These are phyloP conservation scores for Buddleja alternifolia DNA, from an alignment of 257 asterid genomes.

Conservation along the genomic window DNA sequence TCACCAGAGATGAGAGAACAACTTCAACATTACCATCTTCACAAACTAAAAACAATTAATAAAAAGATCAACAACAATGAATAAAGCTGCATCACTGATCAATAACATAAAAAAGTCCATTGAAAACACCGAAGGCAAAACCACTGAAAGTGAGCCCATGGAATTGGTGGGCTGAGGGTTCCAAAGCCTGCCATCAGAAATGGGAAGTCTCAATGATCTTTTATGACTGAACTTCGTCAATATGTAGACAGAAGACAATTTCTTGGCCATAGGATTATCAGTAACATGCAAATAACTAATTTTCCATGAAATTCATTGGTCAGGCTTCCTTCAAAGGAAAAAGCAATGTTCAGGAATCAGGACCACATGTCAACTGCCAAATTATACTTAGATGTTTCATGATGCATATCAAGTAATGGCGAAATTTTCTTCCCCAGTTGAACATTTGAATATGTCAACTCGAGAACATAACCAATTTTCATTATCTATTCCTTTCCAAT, in stretches of 20 bases:
- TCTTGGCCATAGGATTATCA: slow-evolving; percentile 4
- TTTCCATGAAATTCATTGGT: neutral
- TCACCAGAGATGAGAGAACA: neutral
- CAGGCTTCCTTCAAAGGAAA: neutral
- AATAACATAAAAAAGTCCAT: neutral
- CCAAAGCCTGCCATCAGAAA: neutral
- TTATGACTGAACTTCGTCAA: neutral
- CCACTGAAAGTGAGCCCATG: neutral
- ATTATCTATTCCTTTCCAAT: neutral
- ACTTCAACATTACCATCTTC: slow-evolving; percentile 12
- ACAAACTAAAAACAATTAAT: neutral
- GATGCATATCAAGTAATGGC: neutral
- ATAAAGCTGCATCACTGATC: neutral
- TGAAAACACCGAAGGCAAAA: neutral
- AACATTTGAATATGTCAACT: neutral
- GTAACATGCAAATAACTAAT: neutral
- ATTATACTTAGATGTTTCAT: neutral
- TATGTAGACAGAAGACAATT: neutral
- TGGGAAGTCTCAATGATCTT: neutral
- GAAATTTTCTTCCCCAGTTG: neutral
- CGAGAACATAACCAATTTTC: neutral
- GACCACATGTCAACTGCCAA: slow-evolving; percentile 12
- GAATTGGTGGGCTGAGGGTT: slow-evolving; percentile 8
- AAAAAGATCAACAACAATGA: neutral
- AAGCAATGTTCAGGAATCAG: neutral